phyloP scores from a whole-genome alignment of 1,284 basidiomycete genomes.

The Peniophora sp. region DNA sequence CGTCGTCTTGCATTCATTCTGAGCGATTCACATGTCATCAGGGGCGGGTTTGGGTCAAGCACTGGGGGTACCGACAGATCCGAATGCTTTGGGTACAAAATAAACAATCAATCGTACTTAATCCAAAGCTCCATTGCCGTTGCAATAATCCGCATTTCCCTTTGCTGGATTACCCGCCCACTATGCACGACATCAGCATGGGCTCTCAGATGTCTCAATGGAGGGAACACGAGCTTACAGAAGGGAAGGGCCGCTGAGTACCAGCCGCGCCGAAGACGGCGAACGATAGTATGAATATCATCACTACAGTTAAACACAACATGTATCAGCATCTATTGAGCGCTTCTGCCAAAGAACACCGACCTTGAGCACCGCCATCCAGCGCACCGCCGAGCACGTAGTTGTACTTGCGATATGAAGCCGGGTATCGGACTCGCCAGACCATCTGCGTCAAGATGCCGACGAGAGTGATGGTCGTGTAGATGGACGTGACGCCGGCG shows the following conservation, averaged over 20 bases:
- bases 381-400: conserved; percentile 61
- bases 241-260: conserved; percentile 39
- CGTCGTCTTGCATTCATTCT: too few species aligned
- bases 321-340: too few species aligned
- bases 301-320: conserved; percentile 25
- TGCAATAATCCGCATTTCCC: conserved; percentile 52
- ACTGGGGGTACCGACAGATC: too few species aligned
- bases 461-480: conserved; percentile 42
- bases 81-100: too few species aligned
- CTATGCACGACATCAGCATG: conserved; percentile 14
- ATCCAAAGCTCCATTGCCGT: conserved; percentile 44
- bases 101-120: too few species aligned
- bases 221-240: conserved; percentile 23
- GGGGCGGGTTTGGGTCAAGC: too few species aligned
- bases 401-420: conserved; percentile 55
- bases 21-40: too few species aligned
- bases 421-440: conserved; percentile 41
- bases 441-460: conserved; percentile 52
- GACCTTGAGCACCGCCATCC: conserved; percentile 56
- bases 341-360: too few species aligned
- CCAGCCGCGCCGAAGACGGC: conserved; percentile 63
- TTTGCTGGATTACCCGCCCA: conserved; percentile 48
- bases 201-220: too few species aligned
- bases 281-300: conserved; percentile 62
- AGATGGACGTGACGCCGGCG: conserved; percentile 44